phyloP scores from a whole-genome alignment of 2,329 filamentous ascomycete genomes.

The Fusarium duplospermum region DNA sequence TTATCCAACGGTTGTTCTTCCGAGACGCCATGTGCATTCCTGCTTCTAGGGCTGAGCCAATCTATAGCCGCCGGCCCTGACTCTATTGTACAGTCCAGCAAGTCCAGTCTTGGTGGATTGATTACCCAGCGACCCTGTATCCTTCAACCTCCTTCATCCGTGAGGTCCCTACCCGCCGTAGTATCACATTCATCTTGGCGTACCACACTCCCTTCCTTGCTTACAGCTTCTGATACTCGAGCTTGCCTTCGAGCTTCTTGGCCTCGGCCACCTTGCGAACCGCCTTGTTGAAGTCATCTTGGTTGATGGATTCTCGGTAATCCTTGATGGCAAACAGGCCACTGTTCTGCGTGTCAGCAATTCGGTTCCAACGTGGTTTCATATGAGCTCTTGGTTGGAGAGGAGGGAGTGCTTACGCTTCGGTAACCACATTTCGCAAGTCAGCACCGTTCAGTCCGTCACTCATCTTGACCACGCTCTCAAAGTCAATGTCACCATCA shows the following conservation, averaged over 20 bases:
- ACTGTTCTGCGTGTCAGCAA: slow-evolving; percentile 59
- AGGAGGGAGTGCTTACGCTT: slow-evolving; percentile 80
- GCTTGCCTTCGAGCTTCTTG: slow-evolving; percentile 98
- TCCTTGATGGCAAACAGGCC: slow-evolving; percentile 99
- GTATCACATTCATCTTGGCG: slow-evolving; percentile 18
- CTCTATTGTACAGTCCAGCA: slow-evolving; percentile 46
- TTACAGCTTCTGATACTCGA: slow-evolving; percentile 96
- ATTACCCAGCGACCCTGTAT: slow-evolving; percentile 35
- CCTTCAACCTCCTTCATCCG: slow-evolving; percentile 24
- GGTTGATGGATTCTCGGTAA: slow-evolving; percentile 94
- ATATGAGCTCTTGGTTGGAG: neutral
- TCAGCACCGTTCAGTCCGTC: slow-evolving; percentile 98
- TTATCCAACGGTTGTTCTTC: slow-evolving; percentile 23
- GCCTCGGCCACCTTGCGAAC: slow-evolving; percentile 96
- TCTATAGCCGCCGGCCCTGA: slow-evolving; percentile 31
- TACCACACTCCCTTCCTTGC: slow-evolving; percentile 11
- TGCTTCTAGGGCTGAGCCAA: slow-evolving; percentile 40
- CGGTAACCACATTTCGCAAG: slow-evolving; percentile 96
- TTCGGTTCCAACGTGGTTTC: neutral
- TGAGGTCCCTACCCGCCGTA: slow-evolving; percentile 17
- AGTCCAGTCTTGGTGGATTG: slow-evolving; percentile 41
- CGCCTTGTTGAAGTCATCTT: slow-evolving; percentile 99
- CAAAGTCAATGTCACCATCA: slow-evolving; percentile 97
- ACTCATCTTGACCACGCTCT: slow-evolving; percentile 99
- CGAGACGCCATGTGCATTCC: slow-evolving; percentile 43